phyloP scores from a whole-genome alignment of 371 early-diverging fungal species.

The Funneliformis caledonium region DNA sequence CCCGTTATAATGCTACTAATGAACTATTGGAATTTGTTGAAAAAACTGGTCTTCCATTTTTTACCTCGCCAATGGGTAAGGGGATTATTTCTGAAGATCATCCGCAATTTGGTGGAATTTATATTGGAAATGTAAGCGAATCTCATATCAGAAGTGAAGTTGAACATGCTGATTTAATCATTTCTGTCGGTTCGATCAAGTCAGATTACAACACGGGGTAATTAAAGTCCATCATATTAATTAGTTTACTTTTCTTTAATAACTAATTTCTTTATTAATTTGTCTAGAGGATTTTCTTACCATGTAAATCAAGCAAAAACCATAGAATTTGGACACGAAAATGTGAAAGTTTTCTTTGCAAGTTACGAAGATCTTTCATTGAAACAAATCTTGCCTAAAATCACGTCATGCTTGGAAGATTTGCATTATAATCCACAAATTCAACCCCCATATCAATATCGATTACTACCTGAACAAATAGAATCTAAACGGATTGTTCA shows the following conservation, averaged over 20 bases:
- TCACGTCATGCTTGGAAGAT: neutral
- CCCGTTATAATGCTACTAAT: conserved; percentile 46
- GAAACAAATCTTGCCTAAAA: conserved; percentile 29
- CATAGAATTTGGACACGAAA: conserved; percentile 31
- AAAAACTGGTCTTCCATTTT: conserved; percentile 50
- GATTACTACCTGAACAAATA: neutral
- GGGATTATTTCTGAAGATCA: conserved; percentile 50
- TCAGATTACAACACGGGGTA: conserved; percentile 62
- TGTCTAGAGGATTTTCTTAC: conserved; percentile 14
- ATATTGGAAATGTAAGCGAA: conserved; percentile 47
- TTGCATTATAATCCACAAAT: neutral
- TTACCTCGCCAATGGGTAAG: conserved; percentile 56
- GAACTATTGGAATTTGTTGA: conserved; percentile 47
- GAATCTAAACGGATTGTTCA: conserved; percentile 43
- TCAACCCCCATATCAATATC: neutral
- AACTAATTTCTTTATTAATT: neutral
- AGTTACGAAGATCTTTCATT: conserved; percentile 27
- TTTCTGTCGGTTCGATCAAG: conserved; percentile 54
- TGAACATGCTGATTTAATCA: conserved; percentile 49
- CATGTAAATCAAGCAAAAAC: conserved; percentile 23
- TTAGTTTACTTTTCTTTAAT: neutral
- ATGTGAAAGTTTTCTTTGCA: conserved; percentile 17
- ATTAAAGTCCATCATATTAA: conserved; percentile 43
- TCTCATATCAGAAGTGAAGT: conserved; percentile 48
- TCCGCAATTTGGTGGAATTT: conserved; percentile 50